phyloP scores from a whole-genome alignment of 306 rosid genomes.

The Erythrophleum fordii region DNA sequence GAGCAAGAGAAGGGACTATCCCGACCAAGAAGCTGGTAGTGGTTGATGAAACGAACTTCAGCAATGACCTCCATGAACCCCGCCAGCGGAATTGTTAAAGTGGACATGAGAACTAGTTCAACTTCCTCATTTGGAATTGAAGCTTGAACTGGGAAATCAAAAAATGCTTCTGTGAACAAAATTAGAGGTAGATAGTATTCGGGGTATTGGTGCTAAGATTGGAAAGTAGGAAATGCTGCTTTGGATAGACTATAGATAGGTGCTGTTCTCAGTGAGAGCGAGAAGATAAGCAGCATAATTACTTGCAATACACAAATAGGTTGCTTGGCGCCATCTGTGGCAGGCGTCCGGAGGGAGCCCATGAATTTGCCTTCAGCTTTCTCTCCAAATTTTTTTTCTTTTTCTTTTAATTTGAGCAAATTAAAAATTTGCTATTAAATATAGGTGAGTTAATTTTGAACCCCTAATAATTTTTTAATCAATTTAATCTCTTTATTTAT shows the following conservation, averaged over 20 bases:
- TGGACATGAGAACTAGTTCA: conserved; percentile 34
- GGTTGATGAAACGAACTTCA: conserved; percentile 51
- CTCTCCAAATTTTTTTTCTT: neutral
- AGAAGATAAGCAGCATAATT: neutral
- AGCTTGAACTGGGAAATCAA: conserved; percentile 12
- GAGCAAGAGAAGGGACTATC: conserved; percentile 44
- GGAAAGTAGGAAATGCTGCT: neutral
- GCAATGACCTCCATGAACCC: conserved; percentile 61
- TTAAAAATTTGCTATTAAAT: too few species aligned
- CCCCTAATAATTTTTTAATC: neutral
- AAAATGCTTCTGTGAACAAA: neutral
- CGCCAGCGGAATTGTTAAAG: conserved; percentile 30
- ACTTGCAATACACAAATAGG: neutral
- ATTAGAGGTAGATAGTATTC: neutral
- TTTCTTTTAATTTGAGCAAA: neutral
- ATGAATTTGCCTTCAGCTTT: neutral
- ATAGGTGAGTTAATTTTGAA: neutral
- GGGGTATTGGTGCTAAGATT: neutral
- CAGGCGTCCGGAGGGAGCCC: neutral
- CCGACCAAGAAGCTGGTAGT: conserved; percentile 39
- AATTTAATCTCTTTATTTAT: too few species aligned
- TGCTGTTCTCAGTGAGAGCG: neutral
- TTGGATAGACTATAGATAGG: conserved; percentile 32
- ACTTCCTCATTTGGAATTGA: conserved; percentile 42
- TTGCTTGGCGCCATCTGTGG: conserved; percentile 21